Percentiles rank a stretch among this genome's conserved stretches.
Evolutionary conservation across 2,329 filamentous ascomycete genomes (phyloP).

Genomic region (Drechslerella dactyloides): DNA sequence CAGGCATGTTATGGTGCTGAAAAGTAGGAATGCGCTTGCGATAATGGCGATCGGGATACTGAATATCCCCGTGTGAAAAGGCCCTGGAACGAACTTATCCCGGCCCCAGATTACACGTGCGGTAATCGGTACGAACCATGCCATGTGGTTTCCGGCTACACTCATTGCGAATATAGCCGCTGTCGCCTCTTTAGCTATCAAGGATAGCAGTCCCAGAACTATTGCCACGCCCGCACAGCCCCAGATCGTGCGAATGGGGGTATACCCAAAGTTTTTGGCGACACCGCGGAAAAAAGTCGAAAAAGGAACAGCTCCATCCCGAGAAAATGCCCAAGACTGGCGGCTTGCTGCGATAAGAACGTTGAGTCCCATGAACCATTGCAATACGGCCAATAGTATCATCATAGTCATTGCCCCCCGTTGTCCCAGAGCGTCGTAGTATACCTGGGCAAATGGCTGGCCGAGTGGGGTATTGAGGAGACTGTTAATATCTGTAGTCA

Average conservation of each 20-base stretch:
- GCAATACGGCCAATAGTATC: constrained; percentile 67
- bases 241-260: constrained; percentile 66
- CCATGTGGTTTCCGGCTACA: constrained; percentile 68
- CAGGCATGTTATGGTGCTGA: constrained; percentile 66
- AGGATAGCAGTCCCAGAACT: constrained; percentile 65
- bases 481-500: constrained; percentile 63
- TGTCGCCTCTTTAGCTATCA: constrained; percentile 67
- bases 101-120: constrained; percentile 66
- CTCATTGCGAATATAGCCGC: constrained; percentile 67
- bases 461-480: constrained; percentile 64
- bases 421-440: constrained; percentile 68
- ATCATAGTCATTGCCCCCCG: constrained; percentile 67
- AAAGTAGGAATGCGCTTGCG: constrained; percentile 64
- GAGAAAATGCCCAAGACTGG: constrained; percentile 69
- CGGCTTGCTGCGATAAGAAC: constrained; percentile 67
- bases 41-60: constrained; percentile 64
- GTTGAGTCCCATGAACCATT: constrained; percentile 68
- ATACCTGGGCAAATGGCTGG: constrained; percentile 68
- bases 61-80: constrained; percentile 66
- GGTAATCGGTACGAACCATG: constrained; percentile 61
- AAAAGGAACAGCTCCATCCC: constrained; percentile 69
- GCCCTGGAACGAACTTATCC: constrained; percentile 65
- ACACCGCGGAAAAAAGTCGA: constrained; percentile 66
- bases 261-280: constrained; percentile 64
- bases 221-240: constrained; percentile 63